Conservation (phyloP, 1,139 yeast genomes). For the Kazachstania sp. region DNA sequence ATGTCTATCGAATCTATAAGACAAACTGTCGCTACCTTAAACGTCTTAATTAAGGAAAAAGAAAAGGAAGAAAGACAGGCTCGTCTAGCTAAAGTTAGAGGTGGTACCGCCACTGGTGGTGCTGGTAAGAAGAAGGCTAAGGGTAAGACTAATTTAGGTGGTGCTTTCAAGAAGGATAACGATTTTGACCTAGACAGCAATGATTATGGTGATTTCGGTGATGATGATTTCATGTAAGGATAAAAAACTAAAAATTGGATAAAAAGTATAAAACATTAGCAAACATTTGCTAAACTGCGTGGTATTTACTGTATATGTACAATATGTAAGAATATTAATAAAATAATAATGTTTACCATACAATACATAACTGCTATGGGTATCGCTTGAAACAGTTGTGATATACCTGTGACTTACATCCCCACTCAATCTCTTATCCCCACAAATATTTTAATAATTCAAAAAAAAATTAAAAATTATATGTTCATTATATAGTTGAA, state of each 20-base stretch:
- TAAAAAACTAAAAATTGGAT: background rate
- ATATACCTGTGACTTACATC: too few relatives aligned
- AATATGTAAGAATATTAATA: too few relatives aligned
- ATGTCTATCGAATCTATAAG: slow-evolving; percentile 72
- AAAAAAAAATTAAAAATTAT: background rate
- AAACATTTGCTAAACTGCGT: background rate
- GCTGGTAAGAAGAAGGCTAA: slow-evolving; percentile 87
- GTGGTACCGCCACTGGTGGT: slow-evolving; percentile 85
- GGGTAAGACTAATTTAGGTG: slow-evolving; percentile 71
- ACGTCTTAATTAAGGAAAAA: slow-evolving; percentile 74
- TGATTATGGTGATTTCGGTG: slow-evolving; percentile 46
- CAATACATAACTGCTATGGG: too few relatives aligned
- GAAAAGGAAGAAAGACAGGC: slow-evolving; percentile 84
- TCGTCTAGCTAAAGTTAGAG: slow-evolving; percentile 60
- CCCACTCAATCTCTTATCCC: too few relatives aligned
- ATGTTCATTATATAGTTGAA: background rate
- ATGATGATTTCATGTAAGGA: slow-evolving; percentile 82
- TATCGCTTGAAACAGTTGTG: too few relatives aligned
- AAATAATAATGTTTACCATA: too few relatives aligned
- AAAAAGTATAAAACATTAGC: too few relatives aligned
- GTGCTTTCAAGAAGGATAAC: slow-evolving; percentile 71
- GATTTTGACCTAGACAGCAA: slow-evolving; percentile 56
- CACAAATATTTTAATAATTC: background rate
- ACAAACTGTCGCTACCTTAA: slow-evolving; percentile 79
- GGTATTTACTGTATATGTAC: too few relatives aligned